Evolutionary conservation across 2,329 filamentous ascomycete genomes (phyloP), one percentile per base, ranked within the genome.

Genomic region (Colletotrichum magnum): DNA sequence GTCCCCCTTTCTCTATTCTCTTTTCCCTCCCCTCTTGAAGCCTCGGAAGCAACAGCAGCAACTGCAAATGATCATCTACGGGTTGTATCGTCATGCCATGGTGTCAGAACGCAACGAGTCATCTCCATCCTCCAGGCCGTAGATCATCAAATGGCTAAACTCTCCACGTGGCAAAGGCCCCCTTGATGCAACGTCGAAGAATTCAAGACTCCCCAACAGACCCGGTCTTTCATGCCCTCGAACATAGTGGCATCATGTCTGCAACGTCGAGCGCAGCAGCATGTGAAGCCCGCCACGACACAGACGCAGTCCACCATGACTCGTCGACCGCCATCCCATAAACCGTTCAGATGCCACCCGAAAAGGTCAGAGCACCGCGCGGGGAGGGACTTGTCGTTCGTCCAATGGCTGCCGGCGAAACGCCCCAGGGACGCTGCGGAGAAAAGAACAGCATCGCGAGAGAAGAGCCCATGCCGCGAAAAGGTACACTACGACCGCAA

Each of bases 311-410:
- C 41, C 50, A 18, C 32, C 53, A 65, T 60, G 62, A 57, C 56
- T 69, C 54, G 41, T 32, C 36, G 15, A 24, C 47, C 45, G 50
- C 62, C 56, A 32, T 69, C 56, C 18, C 66, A 66, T 69, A 50
- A 26, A 36, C 26, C 53, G 12, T 41, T 15, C 43, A 16, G 48
- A 36, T 59, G 66, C 21, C 41, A 65, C 28, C 54, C 6, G 15
- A 28, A 43, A 26, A 4, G 56, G 62, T 52, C 61, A 41, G 50
- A 59, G 54, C 66, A 56, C 24, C 45, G 21, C 21, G 21, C 21
- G 21, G 21, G 41, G 57, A 21, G 48, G 50, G 32, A 66, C 5
- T 24, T 24, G 12, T 48, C 56, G 56, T 66, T 66, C 62, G 43
- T 69, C 62, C 66, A 66, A 66, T 69, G 18, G 24, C 56, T 13